Conservation (phyloP, 2,329 filamentous ascomycete species). For the Chaetothyriales sp. region DNA sequence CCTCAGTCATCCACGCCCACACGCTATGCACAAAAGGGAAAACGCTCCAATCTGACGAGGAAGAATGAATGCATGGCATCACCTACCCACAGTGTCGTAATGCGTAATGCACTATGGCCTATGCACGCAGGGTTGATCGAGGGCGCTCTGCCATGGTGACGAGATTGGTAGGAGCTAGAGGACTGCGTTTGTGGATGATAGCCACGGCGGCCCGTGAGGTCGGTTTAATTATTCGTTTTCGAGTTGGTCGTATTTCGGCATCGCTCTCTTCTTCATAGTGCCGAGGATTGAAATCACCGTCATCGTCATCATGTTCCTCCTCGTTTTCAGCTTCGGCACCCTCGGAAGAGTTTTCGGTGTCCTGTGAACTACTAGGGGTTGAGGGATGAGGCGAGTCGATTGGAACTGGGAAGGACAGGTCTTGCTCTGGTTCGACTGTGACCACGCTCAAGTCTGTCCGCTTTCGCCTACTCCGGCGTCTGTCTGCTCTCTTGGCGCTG, state of each 20-base stretch:
- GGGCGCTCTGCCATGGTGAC: constrained; percentile 8
- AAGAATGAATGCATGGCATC: not conserved
- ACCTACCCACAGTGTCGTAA: not conserved
- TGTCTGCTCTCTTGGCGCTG: constrained; percentile 13
- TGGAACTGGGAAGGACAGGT: constrained; percentile 5
- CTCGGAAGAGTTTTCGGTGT: constrained; percentile 13
- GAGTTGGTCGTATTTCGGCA: not conserved
- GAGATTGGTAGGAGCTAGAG: not conserved
- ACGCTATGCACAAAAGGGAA: not conserved
- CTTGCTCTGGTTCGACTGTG: constrained; percentile 7
- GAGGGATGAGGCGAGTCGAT: constrained; percentile 6
- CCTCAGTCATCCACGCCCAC: not conserved
- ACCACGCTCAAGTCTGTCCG: constrained; percentile 8
- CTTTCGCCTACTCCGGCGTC: constrained; percentile 12
- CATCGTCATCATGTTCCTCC: not conserved
- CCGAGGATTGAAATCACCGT: not conserved
- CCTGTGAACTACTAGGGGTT: constrained; percentile 15
- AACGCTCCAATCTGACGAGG: not conserved
- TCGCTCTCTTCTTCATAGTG: not conserved
- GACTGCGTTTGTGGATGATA: not conserved
- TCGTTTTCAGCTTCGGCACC: constrained; percentile 2
- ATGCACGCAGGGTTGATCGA: constrained; percentile 15
- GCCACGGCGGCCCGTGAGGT: not conserved
- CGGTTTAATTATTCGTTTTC: not conserved
- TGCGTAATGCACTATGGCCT: constrained; percentile 1